Conservation (phyloP, 2,329 filamentous ascomycete genomes). For the Paecilomyces sp. region DNA sequence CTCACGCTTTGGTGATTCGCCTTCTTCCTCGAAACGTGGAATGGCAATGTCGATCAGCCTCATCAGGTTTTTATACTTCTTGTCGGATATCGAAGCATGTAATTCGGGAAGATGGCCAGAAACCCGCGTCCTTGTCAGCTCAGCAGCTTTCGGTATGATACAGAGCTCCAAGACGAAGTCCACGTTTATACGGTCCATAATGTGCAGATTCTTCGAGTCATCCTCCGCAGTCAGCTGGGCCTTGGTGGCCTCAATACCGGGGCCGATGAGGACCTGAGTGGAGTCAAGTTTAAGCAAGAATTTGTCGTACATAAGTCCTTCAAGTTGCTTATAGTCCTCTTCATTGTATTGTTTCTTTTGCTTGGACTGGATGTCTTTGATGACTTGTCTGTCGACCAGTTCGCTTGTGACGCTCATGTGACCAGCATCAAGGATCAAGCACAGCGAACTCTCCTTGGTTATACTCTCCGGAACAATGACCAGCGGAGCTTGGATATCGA, state of each 20-base stretch:
- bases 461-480: conserved; percentile 96
- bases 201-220: conserved; percentile 66
- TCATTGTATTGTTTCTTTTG: conserved; percentile 82
- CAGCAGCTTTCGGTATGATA: conserved; percentile 91
- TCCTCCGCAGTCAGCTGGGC: conserved; percentile 65
- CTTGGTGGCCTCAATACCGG: conserved; percentile 85
- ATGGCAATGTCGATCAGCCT: conserved; percentile 91
- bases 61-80: conserved; percentile 97
- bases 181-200: conserved; percentile 95
- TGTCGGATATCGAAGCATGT: conserved; percentile 85
- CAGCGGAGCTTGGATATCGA: conserved; percentile 90
- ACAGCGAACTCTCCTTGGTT: conserved; percentile 69
- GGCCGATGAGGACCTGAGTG: conserved; percentile 90
- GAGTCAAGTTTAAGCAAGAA: conserved; percentile 90
- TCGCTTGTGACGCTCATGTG: conserved; percentile 93
- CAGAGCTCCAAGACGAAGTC: conserved; percentile 95
- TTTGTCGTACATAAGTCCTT: conserved; percentile 95
- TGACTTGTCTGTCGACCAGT: conserved; percentile 81
- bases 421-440: conserved; percentile 90
- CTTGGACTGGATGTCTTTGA: conserved; percentile 85
- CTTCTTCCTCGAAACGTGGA: conserved; percentile 62
- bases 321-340: conserved; percentile 78
- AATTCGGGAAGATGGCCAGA: conserved; percentile 88
- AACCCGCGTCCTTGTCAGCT: conserved; percentile 83
- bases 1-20: conserved; percentile 27